These are phyloP conservation scores for Gaeumannomyces sp. DNA, from an alignment of 2,329 filamentous ascomycete genomes.

Conservation along the genomic window DNA sequence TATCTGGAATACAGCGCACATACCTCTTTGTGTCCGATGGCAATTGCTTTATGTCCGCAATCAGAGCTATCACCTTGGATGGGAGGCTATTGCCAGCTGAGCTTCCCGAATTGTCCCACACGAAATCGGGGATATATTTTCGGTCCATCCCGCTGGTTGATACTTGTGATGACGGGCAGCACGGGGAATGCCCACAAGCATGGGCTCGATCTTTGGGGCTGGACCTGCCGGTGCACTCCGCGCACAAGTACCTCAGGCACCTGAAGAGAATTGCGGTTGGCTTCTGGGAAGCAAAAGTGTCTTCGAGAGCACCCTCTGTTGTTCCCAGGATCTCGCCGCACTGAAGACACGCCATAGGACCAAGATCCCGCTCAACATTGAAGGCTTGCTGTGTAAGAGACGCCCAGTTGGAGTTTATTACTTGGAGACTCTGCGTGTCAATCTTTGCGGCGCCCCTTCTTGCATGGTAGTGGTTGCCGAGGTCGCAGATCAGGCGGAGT, in stretches of 20 bases:
- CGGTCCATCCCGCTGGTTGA: constrained; percentile 19
- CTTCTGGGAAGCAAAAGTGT: not conserved
- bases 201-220: not conserved
- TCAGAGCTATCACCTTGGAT: constrained; percentile 28
- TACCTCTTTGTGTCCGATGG: constrained; percentile 15
- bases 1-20: too few relatives aligned
- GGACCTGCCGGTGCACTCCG: constrained; percentile 19
- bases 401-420: constrained; percentile 19
- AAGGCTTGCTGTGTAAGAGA: constrained; percentile 27
- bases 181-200: constrained; percentile 21
- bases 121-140: constrained; percentile 13
- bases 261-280: constrained; percentile 22
- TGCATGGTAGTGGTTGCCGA: constrained; percentile 33
- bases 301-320: constrained; percentile 18
- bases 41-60: constrained; percentile 24
- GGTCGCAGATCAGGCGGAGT: constrained; percentile 38
- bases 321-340: constrained; percentile 23
- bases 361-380: constrained; percentile 25
- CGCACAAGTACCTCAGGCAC: constrained; percentile 28
- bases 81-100: too few relatives aligned
- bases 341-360: constrained; percentile 19
- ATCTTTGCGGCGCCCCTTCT: constrained; percentile 19
- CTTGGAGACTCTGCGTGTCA: too few relatives aligned
- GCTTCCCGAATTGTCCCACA: too few relatives aligned
- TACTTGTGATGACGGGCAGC: constrained; percentile 20